Conservation (phyloP, 768 basidiomycete genomes). For the Imleria badia region DNA sequence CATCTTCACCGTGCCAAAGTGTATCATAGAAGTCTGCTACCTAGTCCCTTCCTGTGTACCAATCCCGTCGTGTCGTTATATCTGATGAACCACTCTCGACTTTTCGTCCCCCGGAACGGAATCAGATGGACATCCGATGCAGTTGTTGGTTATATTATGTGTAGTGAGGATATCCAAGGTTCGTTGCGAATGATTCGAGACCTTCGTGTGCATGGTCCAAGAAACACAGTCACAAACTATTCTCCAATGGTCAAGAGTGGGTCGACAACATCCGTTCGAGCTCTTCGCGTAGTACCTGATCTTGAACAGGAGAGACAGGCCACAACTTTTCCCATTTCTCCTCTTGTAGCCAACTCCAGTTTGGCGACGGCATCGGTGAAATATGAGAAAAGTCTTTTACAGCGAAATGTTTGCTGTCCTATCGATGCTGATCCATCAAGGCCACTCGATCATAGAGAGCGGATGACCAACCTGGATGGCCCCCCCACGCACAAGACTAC, state of each 20-base stretch:
- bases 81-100: background rate
- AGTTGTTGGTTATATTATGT: background rate
- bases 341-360: conserved; percentile 48
- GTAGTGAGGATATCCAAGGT: too few species aligned
- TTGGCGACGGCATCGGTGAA: conserved; percentile 69
- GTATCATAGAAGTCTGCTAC: conserved; percentile 20
- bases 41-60: conserved; percentile 14
- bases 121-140: background rate
- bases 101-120: background rate
- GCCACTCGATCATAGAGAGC: background rate
- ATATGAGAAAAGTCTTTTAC: conserved; percentile 90
- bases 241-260: background rate
- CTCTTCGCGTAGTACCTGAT: conserved; percentile 12
- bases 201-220: background rate
- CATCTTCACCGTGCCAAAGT: background rate
- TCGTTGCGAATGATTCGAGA: too few species aligned
- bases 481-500: conserved; percentile 1
- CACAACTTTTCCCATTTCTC: conserved; percentile 17
- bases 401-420: conserved; percentile 41
- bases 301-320: conserved; percentile 22
- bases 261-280: conserved; percentile 19
- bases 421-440: background rate
- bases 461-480: conserved; percentile 16
- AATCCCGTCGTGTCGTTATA: background rate
- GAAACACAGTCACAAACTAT: background rate